phyloP scores from a whole-genome alignment of 2,329 filamentous ascomycete genomes.

The Penicillium sp. region DNA sequence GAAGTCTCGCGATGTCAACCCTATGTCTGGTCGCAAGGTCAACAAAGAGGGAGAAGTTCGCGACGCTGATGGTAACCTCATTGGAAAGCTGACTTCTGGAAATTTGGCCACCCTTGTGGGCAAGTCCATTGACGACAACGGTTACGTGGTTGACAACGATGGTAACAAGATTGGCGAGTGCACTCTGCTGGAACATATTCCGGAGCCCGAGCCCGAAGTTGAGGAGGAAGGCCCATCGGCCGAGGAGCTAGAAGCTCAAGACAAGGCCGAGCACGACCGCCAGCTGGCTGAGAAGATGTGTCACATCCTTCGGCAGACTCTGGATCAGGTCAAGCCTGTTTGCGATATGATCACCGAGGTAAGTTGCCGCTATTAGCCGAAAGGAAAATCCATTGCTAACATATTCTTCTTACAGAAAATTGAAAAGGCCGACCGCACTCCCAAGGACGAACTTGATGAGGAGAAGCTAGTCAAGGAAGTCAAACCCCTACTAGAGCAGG shows the following conservation, averaged over 20 bases:
- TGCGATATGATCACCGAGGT: constrained; percentile 82
- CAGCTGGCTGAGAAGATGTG: constrained; percentile 77
- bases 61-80: constrained; percentile 47
- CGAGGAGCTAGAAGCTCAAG: constrained; percentile 55
- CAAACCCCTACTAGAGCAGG: constrained; percentile 85
- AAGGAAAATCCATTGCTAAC: constrained; percentile 9
- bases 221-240: constrained; percentile 39
- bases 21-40: constrained; percentile 57
- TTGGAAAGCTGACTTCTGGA: constrained; percentile 47
- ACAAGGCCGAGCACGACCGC: constrained; percentile 65
- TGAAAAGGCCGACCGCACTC: constrained; percentile 74
- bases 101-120: constrained; percentile 44
- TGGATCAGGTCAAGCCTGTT: constrained; percentile 81
- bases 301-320: constrained; percentile 69
- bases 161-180: constrained; percentile 65
- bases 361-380: constrained; percentile 31
- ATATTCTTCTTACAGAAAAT: constrained; percentile 57
- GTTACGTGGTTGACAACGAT: constrained; percentile 58
- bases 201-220: constrained; percentile 24
- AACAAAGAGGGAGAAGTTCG: constrained; percentile 53
- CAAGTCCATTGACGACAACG: constrained; percentile 48
- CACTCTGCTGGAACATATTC: constrained; percentile 61
- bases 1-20: constrained; percentile 56
- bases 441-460: constrained; percentile 85
- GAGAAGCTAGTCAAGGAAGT: constrained; percentile 84